Evolutionary conservation across 176 grass and related monocot species (phyloP), one percentile per base, ranked within the genome.

Genomic region (Triticum monococcum): DNA sequence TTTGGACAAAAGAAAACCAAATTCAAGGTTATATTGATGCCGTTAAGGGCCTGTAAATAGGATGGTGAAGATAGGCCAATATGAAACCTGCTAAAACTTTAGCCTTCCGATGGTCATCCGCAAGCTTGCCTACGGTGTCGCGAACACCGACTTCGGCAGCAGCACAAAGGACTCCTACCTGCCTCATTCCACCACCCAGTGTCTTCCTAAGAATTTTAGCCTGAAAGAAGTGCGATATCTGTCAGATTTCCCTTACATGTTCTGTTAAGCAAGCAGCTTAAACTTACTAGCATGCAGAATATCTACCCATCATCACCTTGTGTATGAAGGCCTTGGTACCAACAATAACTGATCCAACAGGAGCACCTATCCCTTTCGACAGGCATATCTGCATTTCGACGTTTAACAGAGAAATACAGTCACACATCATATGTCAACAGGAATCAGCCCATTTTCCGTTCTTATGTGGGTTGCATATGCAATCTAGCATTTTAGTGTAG

Each of bases 361-460:
- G 96, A 23, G 96, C 96, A 11, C 96, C 96, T 72, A 98, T 70
- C 40, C 96, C 96, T 94, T 98, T 95, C 14, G 96, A 98, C 72
- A 98, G 56, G 89, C 93, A 95, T 20, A 98, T 84, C 96, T 98
- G 56, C 79, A 81, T 22, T 63, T 64, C 66, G 20, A 52, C 37
- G 18, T 64, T 67, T 61, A 33, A 76, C 61, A 60, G 13, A 74
- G 24, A 75, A 35, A 57, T 33, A 60, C 9, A 85, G 50, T 60
- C 71, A 20, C 10, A 36, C 23, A 43, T 67, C 56, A 56, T 77
- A 79, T 83, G 45, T 71, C 46, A 50, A 5, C 46, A 50, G 46
- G 46, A 50, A 50, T 16, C 46, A 50, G 46, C 46, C 46, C 46
- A 50, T 50, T 50, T 50, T 16, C 46, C 46, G 0, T 66, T 23